These are phyloP conservation scores for Aegilops tauschii DNA, from an alignment of 176 grass and related monocot species.

Conservation along the genomic window DNA sequence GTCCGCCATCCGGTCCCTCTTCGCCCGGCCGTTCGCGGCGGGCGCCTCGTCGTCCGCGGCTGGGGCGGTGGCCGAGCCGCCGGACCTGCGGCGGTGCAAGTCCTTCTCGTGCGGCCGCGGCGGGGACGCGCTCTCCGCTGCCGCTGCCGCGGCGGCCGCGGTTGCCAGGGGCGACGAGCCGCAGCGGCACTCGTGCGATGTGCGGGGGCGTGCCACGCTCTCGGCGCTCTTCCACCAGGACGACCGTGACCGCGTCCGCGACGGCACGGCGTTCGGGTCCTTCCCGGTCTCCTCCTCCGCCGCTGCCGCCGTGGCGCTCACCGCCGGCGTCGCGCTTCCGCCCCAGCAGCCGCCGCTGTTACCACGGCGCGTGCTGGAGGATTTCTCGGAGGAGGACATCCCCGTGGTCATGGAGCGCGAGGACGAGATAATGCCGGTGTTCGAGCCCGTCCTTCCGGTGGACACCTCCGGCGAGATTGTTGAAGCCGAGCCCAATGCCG, in stretches of 20 bases:
- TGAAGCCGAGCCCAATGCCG: slow-evolving; percentile 31
- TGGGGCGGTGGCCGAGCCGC: slow-evolving; percentile 2
- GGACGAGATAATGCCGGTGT: slow-evolving; percentile 65
- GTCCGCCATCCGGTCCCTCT: slow-evolving; percentile 76
- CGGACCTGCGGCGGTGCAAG: slow-evolving; percentile 78
- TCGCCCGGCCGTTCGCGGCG: slow-evolving; percentile 46
- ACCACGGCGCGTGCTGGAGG: slow-evolving; percentile 26
- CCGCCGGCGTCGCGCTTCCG: slow-evolving; percentile 26
- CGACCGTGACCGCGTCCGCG: slow-evolving; percentile 61
- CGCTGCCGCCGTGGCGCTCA: slow-evolving; percentile 33
- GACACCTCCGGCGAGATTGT: slow-evolving; percentile 78
- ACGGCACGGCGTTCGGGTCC: slow-evolving; percentile 40
- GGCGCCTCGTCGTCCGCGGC: slow-evolving; percentile 35
- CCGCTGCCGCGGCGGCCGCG: neutral
- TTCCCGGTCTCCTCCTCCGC: slow-evolving; percentile 48
- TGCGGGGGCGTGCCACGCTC: slow-evolving; percentile 82
- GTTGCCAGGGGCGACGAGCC: slow-evolving; percentile 55
- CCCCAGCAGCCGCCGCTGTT: slow-evolving; percentile 1
- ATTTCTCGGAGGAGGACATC: slow-evolving; percentile 55
- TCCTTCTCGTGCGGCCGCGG: slow-evolving; percentile 76
- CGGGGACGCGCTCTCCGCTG: slow-evolving; percentile 35
- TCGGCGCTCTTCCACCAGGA: slow-evolving; percentile 94
- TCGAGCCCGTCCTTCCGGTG: slow-evolving; percentile 41
- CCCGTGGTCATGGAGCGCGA: slow-evolving; percentile 47
- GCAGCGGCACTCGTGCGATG: slow-evolving; percentile 81